Base-by-base conservation (phyloP, 2,329 filamentous ascomycete genomes). In the Diaporthe destruens region DNA sequence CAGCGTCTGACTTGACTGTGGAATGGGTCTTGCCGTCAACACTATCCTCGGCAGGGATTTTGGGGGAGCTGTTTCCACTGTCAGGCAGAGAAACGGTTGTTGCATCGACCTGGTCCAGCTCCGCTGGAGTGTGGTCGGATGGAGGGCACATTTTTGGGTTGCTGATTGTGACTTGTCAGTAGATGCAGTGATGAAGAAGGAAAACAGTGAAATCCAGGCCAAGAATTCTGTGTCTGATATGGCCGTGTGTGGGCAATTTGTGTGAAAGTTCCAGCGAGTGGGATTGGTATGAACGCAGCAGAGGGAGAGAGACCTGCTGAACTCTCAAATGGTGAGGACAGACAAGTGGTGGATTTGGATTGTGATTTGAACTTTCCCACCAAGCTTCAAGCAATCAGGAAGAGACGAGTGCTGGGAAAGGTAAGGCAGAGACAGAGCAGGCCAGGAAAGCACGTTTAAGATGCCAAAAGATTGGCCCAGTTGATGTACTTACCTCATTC, bases 41-140 rank as follows among this genome's bases (percentile, higher is more conserved):
- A 6, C 14, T 39, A 4, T 44, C 42, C 25, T 12, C 25, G 7
- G 25, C 14, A 20, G 18, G 44, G 65, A 25, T 12, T 6, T 16
- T 9, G 32, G 53, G 59, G 54, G 67, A 54, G 29, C 32, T 20
- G 6, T 59, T 6, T 12, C 20, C 20, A 25, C 68, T 67, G 23
- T 67, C 59, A 29, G 72, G 69, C 12, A 71, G 72, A 32, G 68
- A 54, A 29, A 71, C 42, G 7, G 20, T 55, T 20, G 53, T 25
- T 18, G 59, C 59, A 5, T 39, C 5, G 54, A 6, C 29, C 29
- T 36, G 53, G 9, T 34, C 59, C 53, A 61, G 63, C 55, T 29
- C 47, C 9, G 47, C 63, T 69, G 71, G 23, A 69, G 36, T 36
- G 25, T 68, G 39, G 34, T 29, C 8, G 18, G 34, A 3, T 61